These are phyloP conservation scores for Hibiscus syriacus DNA, from an alignment of 345 rosid genomes.

Conservation along the genomic window DNA sequence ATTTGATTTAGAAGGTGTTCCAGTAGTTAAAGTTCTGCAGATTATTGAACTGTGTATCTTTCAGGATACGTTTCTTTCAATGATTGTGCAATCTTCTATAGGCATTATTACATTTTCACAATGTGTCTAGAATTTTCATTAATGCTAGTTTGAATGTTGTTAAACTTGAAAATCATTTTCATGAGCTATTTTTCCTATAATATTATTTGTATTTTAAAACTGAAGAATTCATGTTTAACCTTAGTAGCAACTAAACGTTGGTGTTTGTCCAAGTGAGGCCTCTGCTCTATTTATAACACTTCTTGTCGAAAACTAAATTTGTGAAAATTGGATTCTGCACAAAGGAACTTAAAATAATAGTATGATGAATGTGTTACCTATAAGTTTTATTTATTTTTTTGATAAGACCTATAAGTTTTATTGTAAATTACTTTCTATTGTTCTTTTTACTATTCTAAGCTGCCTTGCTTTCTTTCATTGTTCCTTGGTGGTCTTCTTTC, in stretches of 20 bases:
- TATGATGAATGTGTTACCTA: neutral
- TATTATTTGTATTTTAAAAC: neutral
- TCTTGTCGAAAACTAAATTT: neutral
- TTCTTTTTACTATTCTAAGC: neutral
- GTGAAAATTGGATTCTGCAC: neutral
- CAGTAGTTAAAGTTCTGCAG: constrained; percentile 49
- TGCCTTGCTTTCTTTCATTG: neutral
- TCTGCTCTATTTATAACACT: neutral
- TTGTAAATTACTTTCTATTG: neutral
- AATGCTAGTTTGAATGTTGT: neutral
- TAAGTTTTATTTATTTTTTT: too few relatives aligned
- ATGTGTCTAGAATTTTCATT: constrained; percentile 6
- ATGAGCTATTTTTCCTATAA: neutral
- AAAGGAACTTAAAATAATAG: neutral
- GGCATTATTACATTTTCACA: constrained; percentile 1
- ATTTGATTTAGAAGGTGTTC: constrained; percentile 53
- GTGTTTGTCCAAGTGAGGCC: neutral
- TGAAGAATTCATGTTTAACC: neutral
- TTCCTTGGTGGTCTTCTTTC: neutral
- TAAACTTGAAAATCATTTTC: neutral
- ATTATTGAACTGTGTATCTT: too few relatives aligned
- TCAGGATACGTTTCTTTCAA: constrained; percentile 47
- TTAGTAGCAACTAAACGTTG: neutral
- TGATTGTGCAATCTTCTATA: constrained; percentile 36
- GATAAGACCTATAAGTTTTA: too few relatives aligned